phyloP scores from a whole-genome alignment of 2,329 filamentous ascomycete genomes.

The Aureobasidium mangrovei region DNA sequence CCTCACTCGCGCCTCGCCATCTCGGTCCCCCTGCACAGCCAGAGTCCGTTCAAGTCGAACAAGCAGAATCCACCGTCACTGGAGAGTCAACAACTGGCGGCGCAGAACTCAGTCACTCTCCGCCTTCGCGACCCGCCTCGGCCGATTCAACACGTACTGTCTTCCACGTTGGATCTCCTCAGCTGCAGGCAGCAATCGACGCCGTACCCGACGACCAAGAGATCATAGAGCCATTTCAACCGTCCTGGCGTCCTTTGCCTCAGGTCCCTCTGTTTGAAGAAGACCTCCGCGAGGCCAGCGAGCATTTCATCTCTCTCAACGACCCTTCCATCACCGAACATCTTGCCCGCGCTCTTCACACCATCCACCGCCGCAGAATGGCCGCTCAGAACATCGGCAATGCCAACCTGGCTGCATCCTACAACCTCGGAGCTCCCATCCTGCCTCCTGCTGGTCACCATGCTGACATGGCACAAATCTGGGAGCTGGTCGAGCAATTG shows the following conservation, averaged over 20 bases:
- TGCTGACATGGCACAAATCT: conserved; percentile 30
- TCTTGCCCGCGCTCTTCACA: neutral
- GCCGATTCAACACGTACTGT: no score
- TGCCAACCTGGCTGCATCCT: conserved; percentile 14
- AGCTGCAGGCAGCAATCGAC: no score
- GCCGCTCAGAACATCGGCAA: conserved; percentile 16
- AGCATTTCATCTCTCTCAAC: conserved; percentile 9
- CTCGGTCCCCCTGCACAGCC: no score
- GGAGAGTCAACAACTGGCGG: no score
- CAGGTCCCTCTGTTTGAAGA: neutral
- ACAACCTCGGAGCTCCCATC: conserved; percentile 18
- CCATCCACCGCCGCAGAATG: conserved; percentile 10
- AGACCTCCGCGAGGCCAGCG: neutral
- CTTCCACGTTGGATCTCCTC: no score
- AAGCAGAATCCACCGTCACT: no score
- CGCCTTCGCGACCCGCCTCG: no score
- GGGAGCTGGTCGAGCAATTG: conserved; percentile 29
- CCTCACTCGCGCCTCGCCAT: no score
- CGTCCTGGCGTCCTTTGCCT: neutral
- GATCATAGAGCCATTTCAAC: no score
- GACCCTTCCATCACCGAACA: neutral
- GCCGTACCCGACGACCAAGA: no score
- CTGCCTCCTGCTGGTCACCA: conserved; percentile 31
- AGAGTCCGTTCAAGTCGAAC: no score
- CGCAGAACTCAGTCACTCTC: no score